Conservation (phyloP, 495 filamentous ascomycete genomes). For the Penicillium subrubescens region DNA sequence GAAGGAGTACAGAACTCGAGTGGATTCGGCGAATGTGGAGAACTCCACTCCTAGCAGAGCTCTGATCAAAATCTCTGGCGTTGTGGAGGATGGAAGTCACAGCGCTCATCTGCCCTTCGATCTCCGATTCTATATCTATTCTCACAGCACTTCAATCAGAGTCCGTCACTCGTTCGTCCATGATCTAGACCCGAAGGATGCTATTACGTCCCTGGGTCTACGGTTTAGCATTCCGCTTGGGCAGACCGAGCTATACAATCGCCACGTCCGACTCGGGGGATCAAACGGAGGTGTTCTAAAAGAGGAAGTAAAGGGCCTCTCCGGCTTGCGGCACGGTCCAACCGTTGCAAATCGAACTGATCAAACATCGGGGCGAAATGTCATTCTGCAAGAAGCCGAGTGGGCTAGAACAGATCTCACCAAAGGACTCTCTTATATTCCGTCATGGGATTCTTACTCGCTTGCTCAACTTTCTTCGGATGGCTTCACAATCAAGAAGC, state of each 20-base stretch:
- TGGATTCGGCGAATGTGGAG: conserved; percentile 12
- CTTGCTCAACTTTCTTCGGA: conserved; percentile 50
- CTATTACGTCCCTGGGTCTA: conserved; percentile 39
- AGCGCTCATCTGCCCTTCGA: conserved; percentile 38
- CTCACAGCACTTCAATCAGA: conserved; percentile 34
- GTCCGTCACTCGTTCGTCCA: conserved; percentile 40
- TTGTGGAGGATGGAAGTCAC: not conserved
- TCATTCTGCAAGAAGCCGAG: conserved; percentile 7
- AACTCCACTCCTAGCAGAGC: conserved; percentile 16
- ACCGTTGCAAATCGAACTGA: conserved; percentile 14
- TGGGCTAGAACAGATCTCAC: conserved; percentile 17
- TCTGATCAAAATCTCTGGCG: conserved; percentile 17
- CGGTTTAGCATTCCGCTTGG: conserved; percentile 39
- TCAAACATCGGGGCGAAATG: conserved; percentile 12
- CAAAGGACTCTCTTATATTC: conserved; percentile 34
- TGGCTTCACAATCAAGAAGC: conserved; percentile 53
- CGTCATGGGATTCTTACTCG: conserved; percentile 50
- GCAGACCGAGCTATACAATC: conserved; percentile 38
- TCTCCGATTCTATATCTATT: conserved; percentile 44
- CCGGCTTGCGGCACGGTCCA: conserved; percentile 43
- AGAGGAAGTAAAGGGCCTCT: conserved; percentile 46
- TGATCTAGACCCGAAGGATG: conserved; percentile 33
- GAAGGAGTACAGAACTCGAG: conserved; percentile 7
- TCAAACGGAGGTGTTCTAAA: conserved; percentile 37
- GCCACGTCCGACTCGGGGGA: conserved; percentile 43